Conservation (phyloP, 108 stramenopile genomes). For the Cyclostephanos invisitatus region DNA sequence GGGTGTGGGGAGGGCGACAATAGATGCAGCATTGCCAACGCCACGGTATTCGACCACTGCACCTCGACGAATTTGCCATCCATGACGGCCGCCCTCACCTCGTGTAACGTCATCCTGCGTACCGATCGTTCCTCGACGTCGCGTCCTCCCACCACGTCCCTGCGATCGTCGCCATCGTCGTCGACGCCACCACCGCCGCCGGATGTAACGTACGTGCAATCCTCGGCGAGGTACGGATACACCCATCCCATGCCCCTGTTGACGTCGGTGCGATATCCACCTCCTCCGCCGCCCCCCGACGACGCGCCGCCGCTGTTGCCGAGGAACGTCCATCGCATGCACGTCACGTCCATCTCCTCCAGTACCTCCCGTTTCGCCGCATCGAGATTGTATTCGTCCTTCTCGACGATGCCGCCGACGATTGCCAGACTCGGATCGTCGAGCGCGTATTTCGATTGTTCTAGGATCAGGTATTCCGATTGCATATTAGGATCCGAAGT, state of each 20-base stretch:
- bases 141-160: conserved; percentile 58
- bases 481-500: too few species aligned
- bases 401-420: conserved; percentile 83
- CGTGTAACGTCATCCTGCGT: conserved; percentile 47
- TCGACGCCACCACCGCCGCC: conserved; percentile 6
- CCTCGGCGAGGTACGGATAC: conserved; percentile 58
- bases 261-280: conserved; percentile 1
- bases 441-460: conserved; percentile 84
- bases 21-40: conserved; percentile 63
- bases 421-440: conserved; percentile 65
- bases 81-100: conserved; percentile 50
- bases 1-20: too few species aligned
- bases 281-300: not conserved
- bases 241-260: conserved; percentile 19
- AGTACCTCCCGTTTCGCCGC: conserved; percentile 10
- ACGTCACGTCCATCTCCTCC: too few species aligned
- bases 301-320: not conserved
- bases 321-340: too few species aligned
- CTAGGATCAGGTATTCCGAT: conserved; percentile 66
- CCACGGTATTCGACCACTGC: conserved; percentile 83
- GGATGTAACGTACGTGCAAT: conserved; percentile 37
- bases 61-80: conserved; percentile 76
- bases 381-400: not conserved
- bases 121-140: conserved; percentile 71
- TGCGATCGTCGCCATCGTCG: conserved; percentile 9